Base-by-base conservation (phyloP, 73 alveolate genomes). In the Symbiodinium natans region DNA sequence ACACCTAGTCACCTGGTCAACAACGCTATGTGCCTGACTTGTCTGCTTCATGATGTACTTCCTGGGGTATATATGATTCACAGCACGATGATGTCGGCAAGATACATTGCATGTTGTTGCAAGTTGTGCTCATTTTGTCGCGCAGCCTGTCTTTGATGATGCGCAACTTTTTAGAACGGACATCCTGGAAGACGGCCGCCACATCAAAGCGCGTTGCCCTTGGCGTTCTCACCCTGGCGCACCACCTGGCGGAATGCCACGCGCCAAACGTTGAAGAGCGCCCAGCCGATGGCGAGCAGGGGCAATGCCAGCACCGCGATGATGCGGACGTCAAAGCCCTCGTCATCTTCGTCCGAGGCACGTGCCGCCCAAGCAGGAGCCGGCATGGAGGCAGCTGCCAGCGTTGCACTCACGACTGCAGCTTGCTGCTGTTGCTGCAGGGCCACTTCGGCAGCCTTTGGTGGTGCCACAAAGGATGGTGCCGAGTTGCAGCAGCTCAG, bases 301-400 rank as follows among this genome's bases (percentile, higher is more conserved):
- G 82, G 82, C 82, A 63, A 63, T 17, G 82, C 82, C 82, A 63
- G 63, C 94, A 43, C 13, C 17, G 94, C 41, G 27, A 86, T 21
- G 83, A 86, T 86, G 54, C 94, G 94, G 41, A 86, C 42, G 27
- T 86, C 94, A n/a, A 86, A 86, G 94, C 94, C 94, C 94, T 86
- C 83, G 41, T n/a, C 34, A 29, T 31, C 83, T n/a, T 75, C 86
- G n/a, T 29, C 41, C 36, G 82, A 23, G 11, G 82, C 82, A 8
- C 82, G 82, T 29, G 36, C 82, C 82, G 82, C 82, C 82, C 82
- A 63, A 23, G 82, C 82, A 3, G 82, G 82, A 29, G 82, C 82
- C 11, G 82, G 82, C 82, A 63, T 63, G 82, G 82, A 23, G 31
- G 82, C 82, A 23, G 82, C 82, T 15, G 82, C 36, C 82, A 63